Evolutionary conservation across 345 rosid species (phyloP).

Genomic region (Arabis alpina): DNA sequence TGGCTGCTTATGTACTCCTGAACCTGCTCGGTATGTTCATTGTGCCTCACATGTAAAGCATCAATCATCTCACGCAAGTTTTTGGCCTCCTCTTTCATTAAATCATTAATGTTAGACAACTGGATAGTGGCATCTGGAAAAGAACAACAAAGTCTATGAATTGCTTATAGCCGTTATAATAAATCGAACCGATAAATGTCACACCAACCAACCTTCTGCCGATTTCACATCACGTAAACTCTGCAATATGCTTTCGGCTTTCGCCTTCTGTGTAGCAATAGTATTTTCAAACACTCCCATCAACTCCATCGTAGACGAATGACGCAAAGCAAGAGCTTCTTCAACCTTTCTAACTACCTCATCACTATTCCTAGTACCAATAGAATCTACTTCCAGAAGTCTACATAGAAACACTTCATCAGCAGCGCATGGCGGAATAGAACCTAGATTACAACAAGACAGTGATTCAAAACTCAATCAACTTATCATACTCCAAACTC

Average conservation of each 20-base stretch:
- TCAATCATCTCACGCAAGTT: conserved; percentile 63
- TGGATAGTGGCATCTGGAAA: conserved; percentile 61
- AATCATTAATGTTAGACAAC: conserved; percentile 68
- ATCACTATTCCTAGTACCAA: conserved; percentile 49
- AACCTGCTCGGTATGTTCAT: conserved; percentile 55
- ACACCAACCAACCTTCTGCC: conserved; percentile 69
- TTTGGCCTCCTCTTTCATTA: conserved; percentile 82
- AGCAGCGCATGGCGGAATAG: conserved; percentile 68
- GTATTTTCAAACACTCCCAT: conserved; percentile 71
- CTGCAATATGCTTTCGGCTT: conserved; percentile 57
- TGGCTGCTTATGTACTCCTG: conserved; percentile 55
- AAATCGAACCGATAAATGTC: conserved; percentile 16
- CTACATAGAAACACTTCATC: conserved; percentile 86
- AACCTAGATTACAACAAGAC: conserved; percentile 51
- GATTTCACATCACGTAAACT: conserved; percentile 50
- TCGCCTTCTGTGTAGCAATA: conserved; percentile 63
- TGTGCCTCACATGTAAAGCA: conserved; percentile 69
- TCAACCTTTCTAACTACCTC: conserved; percentile 57
- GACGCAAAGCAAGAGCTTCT: conserved; percentile 70
- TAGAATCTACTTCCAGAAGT: conserved; percentile 62
- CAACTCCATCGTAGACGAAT: conserved; percentile 60
- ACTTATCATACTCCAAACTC: background rate
- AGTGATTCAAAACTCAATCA: background rate
- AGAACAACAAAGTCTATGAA: conserved; percentile 2
- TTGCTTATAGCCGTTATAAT: background rate